Percentiles rank a stretch among this genome's conserved stretches.
phyloP scores from a whole-genome alignment of 495 filamentous ascomycete species.

The Podospora pseudoanserina region DNA sequence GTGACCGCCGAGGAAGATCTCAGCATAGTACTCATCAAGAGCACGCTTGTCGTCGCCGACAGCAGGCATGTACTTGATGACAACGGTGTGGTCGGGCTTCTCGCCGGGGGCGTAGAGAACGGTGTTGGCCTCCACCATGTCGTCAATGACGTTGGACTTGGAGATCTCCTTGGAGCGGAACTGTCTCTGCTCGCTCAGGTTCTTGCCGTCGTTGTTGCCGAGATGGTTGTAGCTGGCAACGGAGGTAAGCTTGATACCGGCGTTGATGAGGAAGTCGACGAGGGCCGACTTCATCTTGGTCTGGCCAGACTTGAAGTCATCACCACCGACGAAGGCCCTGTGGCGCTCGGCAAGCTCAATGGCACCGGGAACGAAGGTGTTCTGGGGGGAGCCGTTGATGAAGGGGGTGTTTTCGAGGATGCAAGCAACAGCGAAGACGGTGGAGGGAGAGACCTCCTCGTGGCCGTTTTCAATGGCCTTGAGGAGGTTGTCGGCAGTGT shows the following conservation, averaged over 20 bases:
- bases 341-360: constrained; percentile 87
- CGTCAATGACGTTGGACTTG: constrained; percentile 97
- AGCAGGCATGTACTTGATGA: constrained; percentile 99
- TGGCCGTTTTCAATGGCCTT: constrained; percentile 82
- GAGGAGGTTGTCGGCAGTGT: constrained; percentile 91
- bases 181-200: constrained; percentile 93
- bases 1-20: constrained; percentile 98
- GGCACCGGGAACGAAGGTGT: constrained; percentile 94
- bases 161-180: constrained; percentile 99
- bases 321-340: constrained; percentile 89
- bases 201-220: constrained; percentile 99
- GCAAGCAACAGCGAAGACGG: constrained; percentile 89
- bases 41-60: constrained; percentile 99
- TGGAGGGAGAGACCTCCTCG: constrained; percentile 86
- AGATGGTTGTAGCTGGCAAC: constrained; percentile 99
- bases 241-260: constrained; percentile 97
- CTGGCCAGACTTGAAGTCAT: constrained; percentile 99
- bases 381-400: constrained; percentile 99
- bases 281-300: constrained; percentile 99
- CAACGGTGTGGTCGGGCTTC: constrained; percentile 84
- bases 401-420: constrained; percentile 89
- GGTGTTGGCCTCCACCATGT: constrained; percentile 95
- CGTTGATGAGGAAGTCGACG: constrained; percentile 97
- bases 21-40: constrained; percentile 96
- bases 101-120: constrained; percentile 86